Percentiles rank a stretch among this genome's conserved stretches.
Conservation (phyloP, 1,284 basidiomycete species). For the Trichosporon faecale region DNA sequence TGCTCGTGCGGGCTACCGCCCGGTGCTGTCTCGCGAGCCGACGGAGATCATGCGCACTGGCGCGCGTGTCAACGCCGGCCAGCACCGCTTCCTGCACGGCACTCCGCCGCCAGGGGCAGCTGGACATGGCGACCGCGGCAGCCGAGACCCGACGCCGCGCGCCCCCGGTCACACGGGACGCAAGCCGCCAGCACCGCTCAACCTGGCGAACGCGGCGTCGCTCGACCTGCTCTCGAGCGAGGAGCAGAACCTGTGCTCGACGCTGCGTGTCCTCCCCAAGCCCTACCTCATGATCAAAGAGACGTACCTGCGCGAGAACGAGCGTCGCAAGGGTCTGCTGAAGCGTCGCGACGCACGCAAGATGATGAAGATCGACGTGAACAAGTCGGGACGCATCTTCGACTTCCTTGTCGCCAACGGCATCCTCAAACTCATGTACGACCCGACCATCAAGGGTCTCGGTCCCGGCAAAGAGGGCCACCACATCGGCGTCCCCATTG, state of each 20-base stretch:
- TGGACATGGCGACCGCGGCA: conserved; percentile 30
- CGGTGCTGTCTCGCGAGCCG: conserved; percentile 37
- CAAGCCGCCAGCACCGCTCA: conserved; percentile 60
- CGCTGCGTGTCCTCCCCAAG: conserved; percentile 81
- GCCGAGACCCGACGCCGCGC: conserved; percentile 32
- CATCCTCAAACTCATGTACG: conserved; percentile 45
- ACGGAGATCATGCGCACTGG: conserved; percentile 39
- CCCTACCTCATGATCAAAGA: conserved; percentile 92
- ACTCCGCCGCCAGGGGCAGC: conserved; percentile 20
- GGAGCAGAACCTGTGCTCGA: conserved; percentile 83
- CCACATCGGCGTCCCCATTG: conserved; percentile 25
- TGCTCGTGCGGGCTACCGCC: conserved; percentile 53
- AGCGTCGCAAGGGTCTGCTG: conserved; percentile 78
- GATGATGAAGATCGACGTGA: conserved; percentile 85
- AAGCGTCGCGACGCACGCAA: conserved; percentile 77
- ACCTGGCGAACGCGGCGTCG: conserved; percentile 78
- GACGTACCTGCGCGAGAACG: conserved; percentile 83
- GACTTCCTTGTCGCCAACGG: conserved; percentile 64
- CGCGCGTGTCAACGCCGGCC: conserved; percentile 44
- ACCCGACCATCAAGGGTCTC: conserved; percentile 36
- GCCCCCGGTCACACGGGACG: conserved; percentile 29
- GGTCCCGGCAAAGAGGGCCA: conserved; percentile 34
- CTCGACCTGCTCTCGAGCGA: conserved; percentile 79
- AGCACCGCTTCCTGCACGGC: conserved; percentile 46
- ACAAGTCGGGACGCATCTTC: conserved; percentile 85